These are phyloP conservation scores for Hippophae tibetana DNA, from an alignment of 306 rosid genomes.

Conservation along the genomic window DNA sequence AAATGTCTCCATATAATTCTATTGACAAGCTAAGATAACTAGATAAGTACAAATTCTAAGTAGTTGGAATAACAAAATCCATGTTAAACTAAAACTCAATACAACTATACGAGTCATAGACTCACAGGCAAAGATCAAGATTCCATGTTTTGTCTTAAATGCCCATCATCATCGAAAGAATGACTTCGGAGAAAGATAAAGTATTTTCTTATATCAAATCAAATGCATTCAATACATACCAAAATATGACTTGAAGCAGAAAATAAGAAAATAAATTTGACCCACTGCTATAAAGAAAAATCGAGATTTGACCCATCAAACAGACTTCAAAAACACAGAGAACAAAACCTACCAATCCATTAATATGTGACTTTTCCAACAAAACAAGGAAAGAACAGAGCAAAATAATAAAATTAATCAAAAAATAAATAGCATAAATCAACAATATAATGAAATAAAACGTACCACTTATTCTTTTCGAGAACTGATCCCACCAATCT, in stretches of 20 bases:
- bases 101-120: slow-evolving; percentile 2
- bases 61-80: background rate
- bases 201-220: slow-evolving; percentile 26
- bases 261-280: slow-evolving; percentile 18
- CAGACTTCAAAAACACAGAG: slow-evolving; percentile 14
- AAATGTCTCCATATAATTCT: too few species aligned
- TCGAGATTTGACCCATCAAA: slow-evolving; percentile 5
- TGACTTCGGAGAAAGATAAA: slow-evolving; percentile 31
- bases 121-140: slow-evolving; percentile 6
- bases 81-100: background rate
- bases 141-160: slow-evolving; percentile 7
- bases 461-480: slow-evolving; percentile 57
- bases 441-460: slow-evolving; percentile 13
- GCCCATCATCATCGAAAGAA: slow-evolving; percentile 15
- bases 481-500: slow-evolving; percentile 88
- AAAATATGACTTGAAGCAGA: slow-evolving; percentile 24
- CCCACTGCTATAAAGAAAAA: slow-evolving; percentile 1
- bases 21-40: too few species aligned
- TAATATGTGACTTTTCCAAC: slow-evolving; percentile 10
- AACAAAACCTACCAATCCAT: slow-evolving; percentile 19
- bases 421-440: slow-evolving; percentile 17
- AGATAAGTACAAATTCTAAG: too few species aligned
- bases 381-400: background rate
- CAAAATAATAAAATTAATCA: slow-evolving; percentile 9
- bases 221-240: slow-evolving; percentile 20